Evolutionary conservation across 805 yeast genomes (phyloP).

Genomic region (Yarrowia hollandica): DNA sequence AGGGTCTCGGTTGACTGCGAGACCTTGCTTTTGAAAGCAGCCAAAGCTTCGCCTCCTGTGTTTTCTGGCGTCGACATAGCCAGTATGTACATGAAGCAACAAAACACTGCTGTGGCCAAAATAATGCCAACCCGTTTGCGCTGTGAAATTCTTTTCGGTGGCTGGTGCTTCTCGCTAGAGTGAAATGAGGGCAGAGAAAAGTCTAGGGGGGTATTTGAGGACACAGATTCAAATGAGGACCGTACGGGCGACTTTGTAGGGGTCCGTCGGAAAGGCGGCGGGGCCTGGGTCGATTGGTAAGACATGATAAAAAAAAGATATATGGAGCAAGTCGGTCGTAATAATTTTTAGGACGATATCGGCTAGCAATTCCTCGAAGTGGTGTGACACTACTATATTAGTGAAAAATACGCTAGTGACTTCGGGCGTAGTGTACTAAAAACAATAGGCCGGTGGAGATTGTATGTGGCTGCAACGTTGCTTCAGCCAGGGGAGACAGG

Average conservation of each 20-base stretch:
- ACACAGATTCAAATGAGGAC: conserved; percentile 1
- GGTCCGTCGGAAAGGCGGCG: conserved; percentile 20
- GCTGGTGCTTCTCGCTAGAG: background rate
- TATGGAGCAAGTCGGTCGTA: too few relatives aligned
- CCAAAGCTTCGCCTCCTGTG: background rate
- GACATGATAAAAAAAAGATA: background rate
- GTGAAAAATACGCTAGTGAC: background rate
- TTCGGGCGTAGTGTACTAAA: conserved; percentile 7
- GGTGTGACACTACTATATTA: background rate
- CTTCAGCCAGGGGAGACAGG: too few relatives aligned
- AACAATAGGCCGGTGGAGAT: background rate
- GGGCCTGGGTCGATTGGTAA: conserved; percentile 21
- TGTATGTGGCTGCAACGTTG: conserved; percentile 3
- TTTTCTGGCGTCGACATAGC: conserved; percentile 2
- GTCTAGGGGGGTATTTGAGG: conserved; percentile 4
- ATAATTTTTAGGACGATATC: too few relatives aligned
- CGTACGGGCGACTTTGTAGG: conserved; percentile 24
- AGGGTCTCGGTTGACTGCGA: conserved; percentile 14
- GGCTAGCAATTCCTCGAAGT: background rate
- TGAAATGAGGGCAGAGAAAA: conserved; percentile 12
- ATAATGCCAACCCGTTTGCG: background rate
- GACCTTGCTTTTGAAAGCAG: background rate
- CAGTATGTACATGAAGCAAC: conserved; percentile 13
- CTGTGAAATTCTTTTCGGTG: background rate
- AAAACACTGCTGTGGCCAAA: background rate